Conservation (phyloP, 768 basidiomycete species). For the Lyophyllum decastes region DNA sequence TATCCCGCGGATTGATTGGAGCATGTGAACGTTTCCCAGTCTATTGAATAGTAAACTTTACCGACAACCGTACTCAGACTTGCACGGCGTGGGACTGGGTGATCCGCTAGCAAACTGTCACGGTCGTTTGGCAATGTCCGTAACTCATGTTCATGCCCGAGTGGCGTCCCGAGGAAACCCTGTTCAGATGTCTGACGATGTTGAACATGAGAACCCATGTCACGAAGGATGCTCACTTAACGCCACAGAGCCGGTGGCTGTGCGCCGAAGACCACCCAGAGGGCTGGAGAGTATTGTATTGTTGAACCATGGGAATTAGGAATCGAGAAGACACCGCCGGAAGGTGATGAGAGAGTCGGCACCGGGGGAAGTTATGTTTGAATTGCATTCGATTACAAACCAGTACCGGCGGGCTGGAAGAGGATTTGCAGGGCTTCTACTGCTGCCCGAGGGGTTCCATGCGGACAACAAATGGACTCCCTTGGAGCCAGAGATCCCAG, state of each 20-base stretch:
- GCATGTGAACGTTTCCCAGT: no score
- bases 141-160: neutral
- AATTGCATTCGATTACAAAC: neutral
- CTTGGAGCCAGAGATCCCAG: slow-evolving; percentile 1
- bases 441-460: neutral
- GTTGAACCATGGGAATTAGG: neutral
- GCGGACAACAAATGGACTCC: neutral
- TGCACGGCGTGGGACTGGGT: neutral
- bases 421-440: neutral
- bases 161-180: neutral
- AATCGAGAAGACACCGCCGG: neutral
- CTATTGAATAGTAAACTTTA: no score
- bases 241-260: slow-evolving; percentile 29
- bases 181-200: no score
- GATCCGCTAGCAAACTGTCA: neutral
- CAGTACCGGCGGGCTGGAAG: slow-evolving; percentile 3
- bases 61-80: no score
- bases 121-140: neutral
- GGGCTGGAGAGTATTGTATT: neutral
- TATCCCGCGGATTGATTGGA: no score
- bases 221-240: slow-evolving; percentile 8
- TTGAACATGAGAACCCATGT: slow-evolving; percentile 4
- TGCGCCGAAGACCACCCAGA: slow-evolving; percentile 16
- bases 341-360: slow-evolving; percentile 6
- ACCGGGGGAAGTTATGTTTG: neutral